Evolutionary conservation across 768 basidiomycete species (phyloP).

Genomic region (Tricholoma bakamatsutake): DNA sequence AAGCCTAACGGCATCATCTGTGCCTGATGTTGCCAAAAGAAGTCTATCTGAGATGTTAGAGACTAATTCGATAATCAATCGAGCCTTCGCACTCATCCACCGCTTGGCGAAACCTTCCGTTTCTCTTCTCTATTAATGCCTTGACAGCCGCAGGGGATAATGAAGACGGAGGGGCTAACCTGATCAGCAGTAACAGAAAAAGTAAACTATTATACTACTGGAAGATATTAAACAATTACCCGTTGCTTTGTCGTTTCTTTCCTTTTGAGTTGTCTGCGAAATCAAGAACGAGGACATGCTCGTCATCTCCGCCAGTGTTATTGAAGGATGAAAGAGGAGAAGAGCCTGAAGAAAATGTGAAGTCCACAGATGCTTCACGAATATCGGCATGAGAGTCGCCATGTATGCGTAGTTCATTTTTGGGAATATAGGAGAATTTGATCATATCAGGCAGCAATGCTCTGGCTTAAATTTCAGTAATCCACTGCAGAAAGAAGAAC

Average conservation of each 20-base stretch:
- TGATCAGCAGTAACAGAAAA: background rate
- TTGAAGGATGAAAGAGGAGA: constrained; percentile 18
- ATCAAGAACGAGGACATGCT: constrained; percentile 42
- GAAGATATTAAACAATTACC: constrained; percentile 14
- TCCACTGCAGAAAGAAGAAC: background rate
- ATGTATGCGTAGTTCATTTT: constrained; percentile 53
- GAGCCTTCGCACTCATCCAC: constrained; percentile 55
- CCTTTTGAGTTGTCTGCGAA: constrained; percentile 31
- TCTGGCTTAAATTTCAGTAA: constrained; percentile 28
- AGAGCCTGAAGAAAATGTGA: constrained; percentile 21
- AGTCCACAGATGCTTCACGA: constrained; percentile 38
- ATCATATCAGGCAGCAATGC: constrained; percentile 78
- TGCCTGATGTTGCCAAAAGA: constrained; percentile 41
- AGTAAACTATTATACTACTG: background rate
- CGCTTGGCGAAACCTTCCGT: constrained; percentile 56
- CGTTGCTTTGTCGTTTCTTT: constrained; percentile 25
- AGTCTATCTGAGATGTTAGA: constrained; percentile 37
- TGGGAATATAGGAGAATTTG: constrained; percentile 76
- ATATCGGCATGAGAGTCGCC: constrained; percentile 21
- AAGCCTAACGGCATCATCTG: constrained; percentile 57
- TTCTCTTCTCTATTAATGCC: constrained; percentile 67
- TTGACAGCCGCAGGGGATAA: constrained; percentile 55
- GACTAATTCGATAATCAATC: background rate
- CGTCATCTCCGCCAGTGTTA: constrained; percentile 21
- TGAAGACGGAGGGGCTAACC: constrained; percentile 23